Base-by-base conservation (phyloP, 441 rosid species). In the Adansonia rubrostipa region DNA sequence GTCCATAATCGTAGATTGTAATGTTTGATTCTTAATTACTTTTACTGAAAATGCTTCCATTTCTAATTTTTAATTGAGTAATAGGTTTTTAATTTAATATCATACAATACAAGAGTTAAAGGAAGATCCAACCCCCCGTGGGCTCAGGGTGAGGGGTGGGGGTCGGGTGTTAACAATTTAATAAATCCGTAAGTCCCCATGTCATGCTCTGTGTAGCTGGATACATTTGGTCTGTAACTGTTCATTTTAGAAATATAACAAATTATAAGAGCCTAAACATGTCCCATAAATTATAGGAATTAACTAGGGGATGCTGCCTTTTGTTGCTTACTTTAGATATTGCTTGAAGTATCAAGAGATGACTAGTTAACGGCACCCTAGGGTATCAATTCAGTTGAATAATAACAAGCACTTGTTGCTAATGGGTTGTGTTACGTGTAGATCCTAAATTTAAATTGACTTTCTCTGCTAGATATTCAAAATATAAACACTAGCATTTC, bases 341-440 rank as follows among this genome's bases (percentile, higher is more conserved):
- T 64, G 24, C 69, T 66, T 42, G 51, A 66, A 66, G 24, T 5
- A 9, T 17, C 47, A 1, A 44, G 51, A n/a, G 19, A 3, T 17
- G 53, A 66, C 33, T 66, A 4, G 28, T 66, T 44, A 44, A 44
- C 4, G 14, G n/a, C 51, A 42, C 33, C 11, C 24, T 44, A 44
- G 71, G 1, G 28, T 66, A 13, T 66, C 9, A 64, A 36, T 64
- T 64, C 69, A 64, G 9, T 63, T 63, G 45, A 63, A 64, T 8
- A 14, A 62, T 42, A 17, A 28, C 66, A 62, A 57, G 0, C 8
- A 3, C 17, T 44, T 67, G 54, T 15, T 67, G 53, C 9, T 19
- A 67, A 67, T 19, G 53, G 44, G 33, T 67, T 66, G 33, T 9
- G 28, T 17, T 8, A 67, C 19, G 14, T n/a, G 70, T 65, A 40